Evolutionary conservation across 2,329 filamentous ascomycete species (phyloP), one percentile per base, ranked within the genome.

Genomic region (Xylaria arbuscula): DNA sequence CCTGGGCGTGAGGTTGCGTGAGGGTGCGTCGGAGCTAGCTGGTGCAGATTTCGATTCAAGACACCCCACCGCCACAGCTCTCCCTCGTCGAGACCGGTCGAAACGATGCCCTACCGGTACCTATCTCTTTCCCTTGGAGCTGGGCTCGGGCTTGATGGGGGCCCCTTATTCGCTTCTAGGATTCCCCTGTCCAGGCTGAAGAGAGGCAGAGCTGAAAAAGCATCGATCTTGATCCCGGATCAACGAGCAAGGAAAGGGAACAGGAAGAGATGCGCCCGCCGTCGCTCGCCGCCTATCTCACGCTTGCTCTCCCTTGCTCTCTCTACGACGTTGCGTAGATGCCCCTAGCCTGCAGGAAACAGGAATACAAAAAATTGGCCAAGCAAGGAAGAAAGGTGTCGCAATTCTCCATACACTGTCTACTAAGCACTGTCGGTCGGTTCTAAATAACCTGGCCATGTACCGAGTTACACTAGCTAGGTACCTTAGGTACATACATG

Each of bases 1-100:
- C 24, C 8, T 17, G 38, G 24, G 15, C 40, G 40, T 17, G 19
- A 40, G 2, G 36, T 40, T 45, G 40, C n/a, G 40, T 17, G 40
- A 13, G 40, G 6, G 40, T 15, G 34, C 34, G 40, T 42, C 13
- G 10, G 40, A 3, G 40, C 40, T 5, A 15, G 40, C 50, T 28
- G 56, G 38, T 22, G 56, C 42, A 22, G 50, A 42, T 57, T 40
- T 51, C 19, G 32, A 47, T n/a, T 34, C 24, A 45, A 19, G 17
- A 57, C 42, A 51, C 54, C 40, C n/a, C n/a, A n/a, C n/a, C n/a
- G n/a, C n/a, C n/a, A n/a, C n/a, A n/a, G n/a, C n/a, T n/a, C n/a
- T 28, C 28, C 28, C 28, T 28, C 28, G 28, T 28, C 28, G 5
- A 28, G 28, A 28, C 28, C 28, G 28, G 28, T 2, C 28, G 28